These are phyloP conservation scores for Cyphellophora attinorum DNA, from an alignment of 2,329 filamentous ascomycete species.

Conservation along the genomic window DNA sequence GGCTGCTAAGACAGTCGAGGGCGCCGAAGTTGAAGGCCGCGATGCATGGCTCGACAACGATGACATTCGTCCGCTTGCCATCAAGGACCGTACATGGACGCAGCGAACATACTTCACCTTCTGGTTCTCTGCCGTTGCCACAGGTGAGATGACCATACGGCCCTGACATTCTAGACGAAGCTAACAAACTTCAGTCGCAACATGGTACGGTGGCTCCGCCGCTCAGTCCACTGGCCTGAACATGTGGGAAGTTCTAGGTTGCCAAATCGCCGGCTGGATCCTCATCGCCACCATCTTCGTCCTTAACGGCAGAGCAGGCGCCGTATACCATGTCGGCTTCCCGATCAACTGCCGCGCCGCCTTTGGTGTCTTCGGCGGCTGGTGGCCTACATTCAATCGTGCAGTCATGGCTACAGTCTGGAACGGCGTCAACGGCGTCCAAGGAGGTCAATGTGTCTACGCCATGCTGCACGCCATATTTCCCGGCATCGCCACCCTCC, in stretches of 20 bases:
- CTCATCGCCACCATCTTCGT: slow-evolving; percentile 22
- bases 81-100: slow-evolving; percentile 32
- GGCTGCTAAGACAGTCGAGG: slow-evolving; percentile 17
- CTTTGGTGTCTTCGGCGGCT: slow-evolving; percentile 36
- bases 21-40: slow-evolving; percentile 19
- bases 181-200: slow-evolving; percentile 24
- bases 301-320: slow-evolving; percentile 33
- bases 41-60: slow-evolving; percentile 31
- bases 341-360: slow-evolving; percentile 33
- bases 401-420: slow-evolving; percentile 35
- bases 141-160: too few relatives aligned
- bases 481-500: slow-evolving; percentile 30
- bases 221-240: slow-evolving; percentile 34
- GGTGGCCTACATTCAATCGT: slow-evolving; percentile 30
- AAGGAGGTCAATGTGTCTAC: slow-evolving; percentile 29
- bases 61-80: slow-evolving; percentile 29
- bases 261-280: slow-evolving; percentile 31
- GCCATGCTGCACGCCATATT: slow-evolving; percentile 35
- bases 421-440: slow-evolving; percentile 17
- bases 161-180: too few relatives aligned
- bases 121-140: slow-evolving; percentile 29
- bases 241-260: slow-evolving; percentile 40
- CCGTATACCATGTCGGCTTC: slow-evolving; percentile 35
- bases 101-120: slow-evolving; percentile 30
- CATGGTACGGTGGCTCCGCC: slow-evolving; percentile 30